phyloP scores from a whole-genome alignment of 176 grass and related monocot genomes.

The Oryza meyeriana region DNA sequence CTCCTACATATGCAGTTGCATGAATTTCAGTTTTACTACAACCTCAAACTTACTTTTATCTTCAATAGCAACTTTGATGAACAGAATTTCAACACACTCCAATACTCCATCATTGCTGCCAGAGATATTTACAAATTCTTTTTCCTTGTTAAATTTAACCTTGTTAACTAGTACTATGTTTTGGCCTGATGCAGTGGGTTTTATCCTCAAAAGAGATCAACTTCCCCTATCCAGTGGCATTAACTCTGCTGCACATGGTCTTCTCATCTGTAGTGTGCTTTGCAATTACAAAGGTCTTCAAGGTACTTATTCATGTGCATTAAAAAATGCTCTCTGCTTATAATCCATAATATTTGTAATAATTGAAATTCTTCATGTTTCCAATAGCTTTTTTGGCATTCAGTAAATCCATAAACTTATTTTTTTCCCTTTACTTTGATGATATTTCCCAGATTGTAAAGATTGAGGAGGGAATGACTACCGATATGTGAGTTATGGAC shows the following conservation, averaged over 20 bases:
- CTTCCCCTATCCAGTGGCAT: constrained; percentile 97
- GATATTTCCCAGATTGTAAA: constrained; percentile 83
- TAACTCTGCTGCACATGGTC: constrained; percentile 94
- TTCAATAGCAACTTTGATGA: constrained; percentile 1
- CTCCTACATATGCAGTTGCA: neutral
- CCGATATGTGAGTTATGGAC: constrained; percentile 81
- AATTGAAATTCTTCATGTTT: constrained; percentile 7
- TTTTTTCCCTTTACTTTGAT: constrained; percentile 37
- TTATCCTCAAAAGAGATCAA: constrained; percentile 96
- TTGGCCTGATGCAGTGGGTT: constrained; percentile 68
- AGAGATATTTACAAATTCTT: neutral
- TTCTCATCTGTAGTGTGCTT: constrained; percentile 97
- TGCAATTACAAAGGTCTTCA: constrained; percentile 81
- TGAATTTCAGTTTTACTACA: neutral
- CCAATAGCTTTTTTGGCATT: constrained; percentile 8
- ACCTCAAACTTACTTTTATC: neutral
- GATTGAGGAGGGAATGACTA: constrained; percentile 91
- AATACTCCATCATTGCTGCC: neutral
- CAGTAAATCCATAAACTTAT: constrained; percentile 30
- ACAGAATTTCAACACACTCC: neutral
- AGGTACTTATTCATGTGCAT: constrained; percentile 50
- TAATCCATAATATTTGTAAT: neutral
- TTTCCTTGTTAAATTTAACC: neutral
- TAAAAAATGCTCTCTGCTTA: neutral
- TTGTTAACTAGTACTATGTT: constrained; percentile 28